These are phyloP conservation scores for Adansonia grandidieri DNA, from an alignment of 441 rosid genomes.

Conservation along the genomic window DNA sequence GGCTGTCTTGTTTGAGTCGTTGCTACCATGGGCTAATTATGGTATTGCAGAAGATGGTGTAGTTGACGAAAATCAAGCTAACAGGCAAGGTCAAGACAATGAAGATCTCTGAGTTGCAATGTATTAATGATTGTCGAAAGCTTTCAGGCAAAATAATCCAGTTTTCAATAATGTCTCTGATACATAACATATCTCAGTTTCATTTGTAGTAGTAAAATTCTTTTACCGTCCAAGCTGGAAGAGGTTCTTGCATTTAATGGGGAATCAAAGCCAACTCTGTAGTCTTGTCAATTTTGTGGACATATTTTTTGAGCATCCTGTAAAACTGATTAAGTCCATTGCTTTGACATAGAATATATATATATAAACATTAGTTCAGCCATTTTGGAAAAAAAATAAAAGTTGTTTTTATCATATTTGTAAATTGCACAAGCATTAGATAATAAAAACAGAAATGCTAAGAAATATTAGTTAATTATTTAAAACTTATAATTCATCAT, in stretches of 20 bases:
- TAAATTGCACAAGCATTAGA: no score
- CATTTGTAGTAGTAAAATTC: not conserved
- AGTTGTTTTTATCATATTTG: no score
- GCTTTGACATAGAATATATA: no score
- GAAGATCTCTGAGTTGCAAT: conserved; percentile 31
- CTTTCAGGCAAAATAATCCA: conserved; percentile 7
- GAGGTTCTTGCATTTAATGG: conserved; percentile 22
- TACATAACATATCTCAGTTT: conserved; percentile 2
- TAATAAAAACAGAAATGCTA: no score
- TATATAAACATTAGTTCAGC: not conserved
- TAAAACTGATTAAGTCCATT: not conserved
- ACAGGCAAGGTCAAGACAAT: conserved; percentile 39
- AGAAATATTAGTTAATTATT: no score
- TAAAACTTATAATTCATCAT: no score
- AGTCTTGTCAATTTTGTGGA: conserved; percentile 21
- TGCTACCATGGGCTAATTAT: conserved; percentile 77
- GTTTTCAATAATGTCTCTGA: conserved; percentile 10
- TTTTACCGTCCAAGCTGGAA: not conserved
- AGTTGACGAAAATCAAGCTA: conserved; percentile 41
- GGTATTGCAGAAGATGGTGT: conserved; percentile 50
- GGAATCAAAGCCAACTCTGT: conserved; percentile 15
- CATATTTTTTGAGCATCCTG: not conserved
- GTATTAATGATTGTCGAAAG: not conserved
- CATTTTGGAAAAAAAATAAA: not conserved
- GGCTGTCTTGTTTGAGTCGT: conserved; percentile 72